These are phyloP conservation scores for Oropetium thomaeum DNA, from an alignment of 176 grass and related monocot species.

Conservation along the genomic window DNA sequence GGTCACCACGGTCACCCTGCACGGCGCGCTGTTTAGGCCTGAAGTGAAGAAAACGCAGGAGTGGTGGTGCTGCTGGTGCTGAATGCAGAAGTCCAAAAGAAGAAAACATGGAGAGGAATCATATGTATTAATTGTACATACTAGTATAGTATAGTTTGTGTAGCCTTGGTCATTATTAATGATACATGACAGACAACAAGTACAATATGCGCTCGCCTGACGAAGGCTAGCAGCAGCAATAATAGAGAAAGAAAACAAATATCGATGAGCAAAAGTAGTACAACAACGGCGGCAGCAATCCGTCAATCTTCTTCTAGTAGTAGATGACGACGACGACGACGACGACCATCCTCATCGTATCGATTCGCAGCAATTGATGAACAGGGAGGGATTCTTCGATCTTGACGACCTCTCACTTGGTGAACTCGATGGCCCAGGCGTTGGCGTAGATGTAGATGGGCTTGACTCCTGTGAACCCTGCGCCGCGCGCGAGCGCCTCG, in stretches of 20 bases:
- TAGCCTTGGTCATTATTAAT: conserved; percentile 18
- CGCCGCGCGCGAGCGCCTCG: conserved; percentile 51
- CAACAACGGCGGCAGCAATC: not conserved
- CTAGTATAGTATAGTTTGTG: too few relatives aligned
- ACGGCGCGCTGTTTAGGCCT: not conserved
- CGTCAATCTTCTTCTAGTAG: too few relatives aligned
- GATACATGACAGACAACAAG: conserved; percentile 15
- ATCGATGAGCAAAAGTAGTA: conserved; percentile 15
- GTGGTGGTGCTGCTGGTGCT: too few relatives aligned
- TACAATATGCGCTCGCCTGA: not conserved
- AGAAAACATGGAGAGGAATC: too few relatives aligned
- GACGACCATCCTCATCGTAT: not conserved
- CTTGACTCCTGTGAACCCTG: conserved; percentile 57
- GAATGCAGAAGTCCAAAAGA: not conserved
- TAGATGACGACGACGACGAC: too few relatives aligned
- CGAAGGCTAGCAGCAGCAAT: not conserved
- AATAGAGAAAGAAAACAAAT: not conserved
- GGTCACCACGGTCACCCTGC: too few relatives aligned
- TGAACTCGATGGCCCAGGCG: conserved; percentile 61
- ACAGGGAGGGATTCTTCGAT: too few relatives aligned
- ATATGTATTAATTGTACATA: too few relatives aligned
- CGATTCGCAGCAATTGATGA: too few relatives aligned
- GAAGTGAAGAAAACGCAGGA: not conserved
- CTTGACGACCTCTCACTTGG: conserved; percentile 37
- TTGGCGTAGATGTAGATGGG: conserved; percentile 61